phyloP scores from a whole-genome alignment of 495 filamentous ascomycete species.

The Stereocaulon alpinum region DNA sequence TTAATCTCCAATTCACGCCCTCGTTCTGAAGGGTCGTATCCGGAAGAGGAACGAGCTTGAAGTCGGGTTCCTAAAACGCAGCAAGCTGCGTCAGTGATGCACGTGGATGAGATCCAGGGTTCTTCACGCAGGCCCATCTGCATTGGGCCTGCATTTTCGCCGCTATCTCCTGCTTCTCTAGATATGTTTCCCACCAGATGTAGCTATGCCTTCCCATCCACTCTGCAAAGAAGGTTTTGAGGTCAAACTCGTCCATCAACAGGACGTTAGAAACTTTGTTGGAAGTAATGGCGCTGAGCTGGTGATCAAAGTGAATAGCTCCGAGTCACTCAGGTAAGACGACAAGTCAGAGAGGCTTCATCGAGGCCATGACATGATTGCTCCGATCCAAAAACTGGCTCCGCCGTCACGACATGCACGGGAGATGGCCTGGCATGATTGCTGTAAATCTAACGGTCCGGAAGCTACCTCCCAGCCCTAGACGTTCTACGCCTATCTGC shows the following conservation, averaged over 20 bases:
- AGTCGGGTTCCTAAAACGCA: slow-evolving; percentile 38
- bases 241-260: background rate
- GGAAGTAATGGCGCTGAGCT: background rate
- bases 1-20: slow-evolving; percentile 49
- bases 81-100: background rate
- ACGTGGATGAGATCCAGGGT: slow-evolving; percentile 1
- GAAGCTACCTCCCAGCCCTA: too few species aligned
- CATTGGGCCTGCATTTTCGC: slow-evolving; percentile 37
- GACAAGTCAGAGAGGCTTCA: too few species aligned
- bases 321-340: too few species aligned
- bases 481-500: too few species aligned
- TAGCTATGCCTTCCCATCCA: too few species aligned
- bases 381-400: too few species aligned
- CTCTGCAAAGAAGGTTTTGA: slow-evolving; percentile 29
- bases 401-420: too few species aligned
- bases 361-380: too few species aligned
- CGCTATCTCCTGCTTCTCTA: slow-evolving; percentile 44
- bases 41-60: slow-evolving; percentile 44
- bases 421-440: too few species aligned
- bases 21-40: slow-evolving; percentile 46
- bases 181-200: too few species aligned
- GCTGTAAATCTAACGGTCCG: too few species aligned
- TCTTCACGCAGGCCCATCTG: slow-evolving; percentile 31
- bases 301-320: too few species aligned
- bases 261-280: background rate